Conservation (phyloP, 768 basidiomycete genomes). For the Rhodotorula graminis region DNA sequence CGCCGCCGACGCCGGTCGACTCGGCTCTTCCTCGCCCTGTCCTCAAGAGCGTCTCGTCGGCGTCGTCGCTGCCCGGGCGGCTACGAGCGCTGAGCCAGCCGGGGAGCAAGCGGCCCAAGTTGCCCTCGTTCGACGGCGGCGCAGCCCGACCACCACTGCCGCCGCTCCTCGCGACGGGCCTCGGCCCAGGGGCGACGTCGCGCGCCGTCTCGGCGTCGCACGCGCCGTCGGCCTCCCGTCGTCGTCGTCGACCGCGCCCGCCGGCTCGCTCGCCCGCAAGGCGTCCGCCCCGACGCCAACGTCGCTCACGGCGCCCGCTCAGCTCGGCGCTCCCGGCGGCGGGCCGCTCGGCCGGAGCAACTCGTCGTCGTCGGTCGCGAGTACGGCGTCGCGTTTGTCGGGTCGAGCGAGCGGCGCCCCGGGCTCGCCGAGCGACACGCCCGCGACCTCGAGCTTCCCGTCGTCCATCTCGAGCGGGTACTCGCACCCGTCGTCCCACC, state of each 20-base stretch:
- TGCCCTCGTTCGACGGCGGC: conserved; percentile 15
- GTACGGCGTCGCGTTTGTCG: neutral
- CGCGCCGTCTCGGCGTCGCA: conserved; percentile 5
- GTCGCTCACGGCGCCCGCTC: conserved; percentile 1
- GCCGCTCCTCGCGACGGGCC: neutral
- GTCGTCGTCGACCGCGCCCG: neutral
- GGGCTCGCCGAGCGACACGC: conserved; percentile 3
- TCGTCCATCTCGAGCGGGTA: neutral
- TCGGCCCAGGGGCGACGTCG: neutral
- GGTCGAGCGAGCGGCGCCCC: too few species aligned
- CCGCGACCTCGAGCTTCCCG: neutral
- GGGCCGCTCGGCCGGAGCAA: conserved; percentile 16
- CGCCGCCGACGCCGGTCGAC: neutral
- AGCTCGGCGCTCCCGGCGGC: neutral
- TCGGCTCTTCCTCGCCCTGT: neutral
- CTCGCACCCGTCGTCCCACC: too few species aligned
- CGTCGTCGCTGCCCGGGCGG: conserved; percentile 24
- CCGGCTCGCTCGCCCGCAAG: neutral
- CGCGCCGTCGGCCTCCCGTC: neutral
- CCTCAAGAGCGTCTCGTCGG: neutral
- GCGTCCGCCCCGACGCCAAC: conserved; percentile 26
- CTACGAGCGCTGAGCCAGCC: conserved; percentile 35
- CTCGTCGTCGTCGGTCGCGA: conserved; percentile 24
- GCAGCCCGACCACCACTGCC: neutral
- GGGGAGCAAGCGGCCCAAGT: conserved; percentile 28